phyloP scores from a whole-genome alignment of 441 rosid genomes.

The Adansonia madagascariensis region DNA sequence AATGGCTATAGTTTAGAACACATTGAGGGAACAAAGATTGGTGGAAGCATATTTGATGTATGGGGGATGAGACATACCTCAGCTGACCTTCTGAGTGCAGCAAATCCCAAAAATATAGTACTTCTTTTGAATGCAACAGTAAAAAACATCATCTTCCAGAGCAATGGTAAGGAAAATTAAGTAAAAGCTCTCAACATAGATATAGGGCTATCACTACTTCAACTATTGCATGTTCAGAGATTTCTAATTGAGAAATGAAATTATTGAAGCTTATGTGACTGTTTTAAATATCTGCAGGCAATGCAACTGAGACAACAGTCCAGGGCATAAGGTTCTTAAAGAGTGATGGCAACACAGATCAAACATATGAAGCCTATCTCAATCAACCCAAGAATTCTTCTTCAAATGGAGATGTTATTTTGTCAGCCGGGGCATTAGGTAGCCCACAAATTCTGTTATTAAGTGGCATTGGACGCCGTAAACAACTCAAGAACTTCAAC shows the following conservation, averaged over 20 bases:
- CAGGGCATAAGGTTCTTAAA: conserved; percentile 57
- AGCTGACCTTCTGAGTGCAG: conserved; percentile 68
- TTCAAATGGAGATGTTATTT: conserved; percentile 56
- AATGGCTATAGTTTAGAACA: conserved; percentile 75
- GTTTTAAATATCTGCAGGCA: conserved; percentile 36
- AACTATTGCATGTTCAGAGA: background rate
- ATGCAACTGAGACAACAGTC: conserved; percentile 42
- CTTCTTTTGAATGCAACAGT: conserved; percentile 72
- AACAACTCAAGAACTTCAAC: conserved; percentile 48
- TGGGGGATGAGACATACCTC: conserved; percentile 71
- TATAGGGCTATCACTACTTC: background rate
- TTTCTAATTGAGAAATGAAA: background rate
- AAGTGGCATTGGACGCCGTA: conserved; percentile 69
- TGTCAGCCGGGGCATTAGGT: conserved; percentile 77
- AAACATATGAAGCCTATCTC: conserved; percentile 54
- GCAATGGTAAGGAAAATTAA: conserved; percentile 39
- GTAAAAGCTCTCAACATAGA: background rate
- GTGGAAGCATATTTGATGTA: conserved; percentile 62
- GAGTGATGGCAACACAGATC: conserved; percentile 50
- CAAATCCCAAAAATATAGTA: conserved; percentile 45
- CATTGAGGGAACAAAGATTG: conserved; percentile 71
- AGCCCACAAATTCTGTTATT: conserved; percentile 75
- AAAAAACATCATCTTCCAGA: conserved; percentile 51
- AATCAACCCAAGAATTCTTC: conserved; percentile 40
- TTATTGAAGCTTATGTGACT: conserved; percentile 18